These are phyloP conservation scores for Clonostachys byssicola DNA, from an alignment of 2,329 filamentous ascomycete species.

Conservation along the genomic window DNA sequence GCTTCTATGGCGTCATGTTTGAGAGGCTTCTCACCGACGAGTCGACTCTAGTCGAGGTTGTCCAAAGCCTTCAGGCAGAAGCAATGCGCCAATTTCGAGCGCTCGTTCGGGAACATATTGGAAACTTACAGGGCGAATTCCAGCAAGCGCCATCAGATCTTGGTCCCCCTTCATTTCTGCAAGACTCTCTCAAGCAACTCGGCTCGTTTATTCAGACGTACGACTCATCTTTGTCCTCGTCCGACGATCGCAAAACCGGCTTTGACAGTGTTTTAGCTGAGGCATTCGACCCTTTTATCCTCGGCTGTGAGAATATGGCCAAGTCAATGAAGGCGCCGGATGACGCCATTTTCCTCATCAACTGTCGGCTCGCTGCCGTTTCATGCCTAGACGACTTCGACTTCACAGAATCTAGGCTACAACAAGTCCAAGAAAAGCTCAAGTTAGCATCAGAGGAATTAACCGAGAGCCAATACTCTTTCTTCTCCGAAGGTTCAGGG, in stretches of 20 bases:
- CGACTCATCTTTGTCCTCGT: slow-evolving; percentile 69
- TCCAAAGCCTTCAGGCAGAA: slow-evolving; percentile 67
- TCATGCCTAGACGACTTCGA: slow-evolving; percentile 52
- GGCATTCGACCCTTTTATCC: slow-evolving; percentile 81
- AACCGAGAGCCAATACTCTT: slow-evolving; percentile 63
- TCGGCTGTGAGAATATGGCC: slow-evolving; percentile 67
- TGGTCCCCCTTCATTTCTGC: slow-evolving; percentile 73
- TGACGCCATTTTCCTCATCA: slow-evolving; percentile 66
- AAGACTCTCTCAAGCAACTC: slow-evolving; percentile 75
- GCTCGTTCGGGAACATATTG: slow-evolving; percentile 75
- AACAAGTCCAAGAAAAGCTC: slow-evolving; percentile 53
- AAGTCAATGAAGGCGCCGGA: slow-evolving; percentile 54
- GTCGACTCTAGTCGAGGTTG: slow-evolving; percentile 65
- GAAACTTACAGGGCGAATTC: slow-evolving; percentile 68
- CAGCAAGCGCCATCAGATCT: slow-evolving; percentile 69
- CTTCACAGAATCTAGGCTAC: slow-evolving; percentile 56
- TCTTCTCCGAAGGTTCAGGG: slow-evolving; percentile 73
- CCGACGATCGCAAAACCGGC: slow-evolving; percentile 55
- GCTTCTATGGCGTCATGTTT: slow-evolving; percentile 87
- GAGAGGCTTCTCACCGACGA: slow-evolving; percentile 68
- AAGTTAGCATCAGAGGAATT: slow-evolving; percentile 52
- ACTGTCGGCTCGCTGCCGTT: slow-evolving; percentile 61
- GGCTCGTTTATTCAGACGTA: slow-evolving; percentile 79
- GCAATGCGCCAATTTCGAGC: slow-evolving; percentile 79
- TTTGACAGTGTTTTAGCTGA: slow-evolving; percentile 75